A percentile compares a stretch with the other conserved stretches of the same genome.
These are phyloP conservation scores for Rhodotorula sphaerocarpa DNA, from an alignment of 768 basidiomycete species.

Conservation along the genomic window DNA sequence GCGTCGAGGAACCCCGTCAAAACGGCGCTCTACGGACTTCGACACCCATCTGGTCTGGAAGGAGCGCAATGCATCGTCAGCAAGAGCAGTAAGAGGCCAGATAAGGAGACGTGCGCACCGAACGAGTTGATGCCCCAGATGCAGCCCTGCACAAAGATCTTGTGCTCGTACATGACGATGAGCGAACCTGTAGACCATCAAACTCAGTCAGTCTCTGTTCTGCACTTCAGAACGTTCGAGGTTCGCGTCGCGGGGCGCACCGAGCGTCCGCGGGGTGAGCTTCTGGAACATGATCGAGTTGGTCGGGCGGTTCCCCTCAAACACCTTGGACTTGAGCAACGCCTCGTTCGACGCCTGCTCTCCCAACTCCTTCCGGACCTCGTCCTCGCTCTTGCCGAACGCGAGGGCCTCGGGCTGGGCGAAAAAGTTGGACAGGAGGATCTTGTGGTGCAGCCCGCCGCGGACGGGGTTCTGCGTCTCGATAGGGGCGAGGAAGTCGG, in stretches of 20 bases:
- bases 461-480: conserved; percentile 82
- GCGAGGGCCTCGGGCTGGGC: conserved; percentile 74
- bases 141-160: conserved; percentile 95
- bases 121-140: conserved; percentile 99
- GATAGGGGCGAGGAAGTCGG: conserved; percentile 84
- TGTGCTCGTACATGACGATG: conserved; percentile 92
- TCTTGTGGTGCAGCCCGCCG: conserved; percentile 86
- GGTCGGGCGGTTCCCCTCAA: conserved; percentile 93
- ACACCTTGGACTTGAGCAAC: conserved; percentile 91
- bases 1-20: no score
- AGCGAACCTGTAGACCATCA: conserved; percentile 53
- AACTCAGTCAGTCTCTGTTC: no score
- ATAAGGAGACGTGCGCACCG: conserved; percentile 50
- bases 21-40: no score
- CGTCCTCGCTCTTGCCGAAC: conserved; percentile 89
- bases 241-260: conserved; percentile 43
- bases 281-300: conserved; percentile 93
- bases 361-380: conserved; percentile 57
- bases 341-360: conserved; percentile 57
- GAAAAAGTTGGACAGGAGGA: conserved; percentile 94
- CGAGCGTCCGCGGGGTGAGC: conserved; percentile 80
- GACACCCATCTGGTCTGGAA: conserved; percentile 94
- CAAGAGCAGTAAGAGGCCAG: neutral
- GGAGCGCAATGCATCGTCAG: neutral
- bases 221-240: conserved; percentile 24